Conservation (phyloP, 1,139 yeast genomes). For the Pneumocystis canis region DNA sequence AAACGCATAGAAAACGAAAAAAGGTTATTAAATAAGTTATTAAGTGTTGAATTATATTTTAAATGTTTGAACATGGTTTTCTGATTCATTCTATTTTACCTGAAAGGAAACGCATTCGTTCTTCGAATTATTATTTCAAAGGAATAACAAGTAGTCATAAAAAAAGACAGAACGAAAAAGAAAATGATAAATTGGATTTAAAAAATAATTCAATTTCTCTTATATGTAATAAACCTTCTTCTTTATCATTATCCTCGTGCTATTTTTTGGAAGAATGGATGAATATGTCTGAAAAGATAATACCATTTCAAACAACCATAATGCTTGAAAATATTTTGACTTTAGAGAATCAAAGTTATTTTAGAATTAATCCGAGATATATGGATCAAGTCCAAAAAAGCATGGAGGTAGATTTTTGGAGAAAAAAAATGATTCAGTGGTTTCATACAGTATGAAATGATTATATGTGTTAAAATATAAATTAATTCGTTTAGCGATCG, state of each 20-base stretch:
- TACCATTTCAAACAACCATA: not conserved
- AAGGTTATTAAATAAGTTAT: not conserved
- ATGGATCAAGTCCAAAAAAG: not conserved
- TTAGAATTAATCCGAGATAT: not conserved
- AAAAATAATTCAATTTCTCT: not conserved
- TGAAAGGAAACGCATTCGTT: not conserved
- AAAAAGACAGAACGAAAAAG: not conserved
- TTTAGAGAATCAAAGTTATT: not conserved
- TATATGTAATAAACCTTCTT: not conserved
- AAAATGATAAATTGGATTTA: not conserved
- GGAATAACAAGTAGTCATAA: not conserved
- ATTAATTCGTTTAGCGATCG: not conserved
- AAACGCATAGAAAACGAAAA: not conserved
- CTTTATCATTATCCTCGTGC: not conserved
- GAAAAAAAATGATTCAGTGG: not conserved
- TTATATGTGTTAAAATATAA: not conserved
- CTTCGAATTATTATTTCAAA: not conserved
- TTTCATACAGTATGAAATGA: not conserved
- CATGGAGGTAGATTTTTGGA: not conserved
- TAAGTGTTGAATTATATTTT: not conserved
- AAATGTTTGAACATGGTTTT: not conserved
- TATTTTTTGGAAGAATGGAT: not conserved
- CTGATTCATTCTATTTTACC: not conserved
- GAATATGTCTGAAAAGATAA: not conserved
- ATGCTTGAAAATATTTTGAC: not conserved